Percentiles rank a stretch among this genome's conserved stretches.
These are phyloP conservation scores for Nemania sp. DNA, from an alignment of 2,329 filamentous ascomycete genomes.

Conservation along the genomic window DNA sequence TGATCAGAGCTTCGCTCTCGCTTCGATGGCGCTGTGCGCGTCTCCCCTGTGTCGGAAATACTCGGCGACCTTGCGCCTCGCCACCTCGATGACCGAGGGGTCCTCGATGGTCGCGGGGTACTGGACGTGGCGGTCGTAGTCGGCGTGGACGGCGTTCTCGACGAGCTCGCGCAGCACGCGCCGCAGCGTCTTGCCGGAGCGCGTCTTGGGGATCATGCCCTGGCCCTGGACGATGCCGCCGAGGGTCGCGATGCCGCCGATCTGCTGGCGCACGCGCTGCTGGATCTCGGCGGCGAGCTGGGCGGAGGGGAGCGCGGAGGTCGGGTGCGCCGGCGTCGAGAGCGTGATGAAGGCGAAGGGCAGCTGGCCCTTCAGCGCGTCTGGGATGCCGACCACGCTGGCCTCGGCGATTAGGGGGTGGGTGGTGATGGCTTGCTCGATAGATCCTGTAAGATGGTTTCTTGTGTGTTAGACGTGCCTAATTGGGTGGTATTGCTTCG, in stretches of 20 bases:
- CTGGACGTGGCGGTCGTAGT: slow-evolving; percentile 77
- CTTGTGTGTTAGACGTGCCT: slow-evolving; percentile 26
- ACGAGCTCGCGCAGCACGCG: slow-evolving; percentile 84
- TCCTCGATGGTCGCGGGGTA: slow-evolving; percentile 92
- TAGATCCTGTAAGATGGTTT: slow-evolving; percentile 69
- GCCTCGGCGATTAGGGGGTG: slow-evolving; percentile 85
- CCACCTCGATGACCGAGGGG: slow-evolving; percentile 77
- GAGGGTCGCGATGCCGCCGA: slow-evolving; percentile 87
- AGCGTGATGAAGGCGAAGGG: slow-evolving; percentile 87
- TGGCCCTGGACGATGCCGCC: slow-evolving; percentile 87
- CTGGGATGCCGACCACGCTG: slow-evolving; percentile 87
- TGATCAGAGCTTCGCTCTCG: slow-evolving; percentile 63
- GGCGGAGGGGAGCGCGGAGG: slow-evolving; percentile 62
- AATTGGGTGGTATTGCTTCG: background rate
- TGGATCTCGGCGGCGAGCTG: slow-evolving; percentile 73
- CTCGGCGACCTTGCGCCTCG: slow-evolving; percentile 75
- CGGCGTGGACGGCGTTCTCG: slow-evolving; percentile 81
- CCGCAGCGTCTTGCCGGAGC: slow-evolving; percentile 90
- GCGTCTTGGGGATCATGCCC: slow-evolving; percentile 90
- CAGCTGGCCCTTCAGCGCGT: slow-evolving; percentile 87
- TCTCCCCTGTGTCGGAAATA: slow-evolving; percentile 74
- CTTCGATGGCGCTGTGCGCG: slow-evolving; percentile 59
- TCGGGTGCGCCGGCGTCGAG: slow-evolving; percentile 60
- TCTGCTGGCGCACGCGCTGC: slow-evolving; percentile 77
- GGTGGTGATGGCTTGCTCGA: slow-evolving; percentile 90